Conservation (phyloP, 306 rosid species). For the Acacia crassicarpa region DNA sequence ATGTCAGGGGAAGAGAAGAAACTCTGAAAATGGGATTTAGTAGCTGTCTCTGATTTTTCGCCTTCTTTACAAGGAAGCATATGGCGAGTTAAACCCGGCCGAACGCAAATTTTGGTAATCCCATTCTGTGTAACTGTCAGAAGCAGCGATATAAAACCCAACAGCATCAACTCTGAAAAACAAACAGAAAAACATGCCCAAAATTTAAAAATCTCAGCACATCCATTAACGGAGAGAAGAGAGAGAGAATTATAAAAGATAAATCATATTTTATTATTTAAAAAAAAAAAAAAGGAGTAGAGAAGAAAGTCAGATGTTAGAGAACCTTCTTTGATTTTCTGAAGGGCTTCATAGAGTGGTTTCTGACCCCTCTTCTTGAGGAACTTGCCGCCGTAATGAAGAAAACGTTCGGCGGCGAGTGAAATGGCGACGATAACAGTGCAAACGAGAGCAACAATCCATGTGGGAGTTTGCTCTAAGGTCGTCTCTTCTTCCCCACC, state of each 20-base stretch:
- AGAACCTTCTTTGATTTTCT: slow-evolving; percentile 81
- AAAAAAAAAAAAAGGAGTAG: background rate
- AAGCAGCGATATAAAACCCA: slow-evolving; percentile 90
- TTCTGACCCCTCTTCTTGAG: slow-evolving; percentile 68
- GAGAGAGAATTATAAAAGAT: background rate
- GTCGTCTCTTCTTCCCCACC: slow-evolving; percentile 54
- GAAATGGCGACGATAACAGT: slow-evolving; percentile 79
- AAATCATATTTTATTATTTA: background rate
- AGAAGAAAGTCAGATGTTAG: background rate
- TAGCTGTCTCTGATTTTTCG: background rate
- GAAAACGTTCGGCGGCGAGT: slow-evolving; percentile 66
- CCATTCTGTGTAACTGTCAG: slow-evolving; percentile 72
- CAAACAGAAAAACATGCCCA: background rate
- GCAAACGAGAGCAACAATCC: slow-evolving; percentile 86
- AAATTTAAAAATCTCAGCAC: background rate
- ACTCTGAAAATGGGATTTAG: slow-evolving; percentile 44
- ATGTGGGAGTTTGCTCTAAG: slow-evolving; percentile 81
- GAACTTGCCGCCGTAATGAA: slow-evolving; percentile 63
- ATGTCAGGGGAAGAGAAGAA: slow-evolving; percentile 37
- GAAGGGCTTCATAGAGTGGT: slow-evolving; percentile 81
- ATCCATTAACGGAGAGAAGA: background rate
- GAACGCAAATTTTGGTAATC: slow-evolving; percentile 73
- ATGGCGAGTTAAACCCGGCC: slow-evolving; percentile 33
- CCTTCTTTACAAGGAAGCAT: slow-evolving; percentile 67
- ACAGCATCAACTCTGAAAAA: slow-evolving; percentile 75